Evolutionary conservation across 2,329 filamentous ascomycete genomes (phyloP).

Genomic region (Capronia epimyces): DNA sequence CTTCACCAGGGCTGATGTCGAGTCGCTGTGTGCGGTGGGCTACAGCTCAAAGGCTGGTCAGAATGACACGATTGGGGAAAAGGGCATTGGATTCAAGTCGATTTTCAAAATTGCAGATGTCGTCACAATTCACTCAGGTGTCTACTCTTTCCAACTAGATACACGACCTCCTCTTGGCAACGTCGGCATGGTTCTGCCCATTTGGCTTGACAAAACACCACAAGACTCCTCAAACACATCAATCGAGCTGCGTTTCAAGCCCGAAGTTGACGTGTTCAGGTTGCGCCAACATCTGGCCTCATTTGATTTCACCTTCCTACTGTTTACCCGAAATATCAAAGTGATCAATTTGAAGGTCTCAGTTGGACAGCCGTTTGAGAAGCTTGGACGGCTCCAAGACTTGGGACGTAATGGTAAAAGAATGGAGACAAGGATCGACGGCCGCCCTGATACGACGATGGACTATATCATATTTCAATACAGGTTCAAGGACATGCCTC

Average conservation of each 20-base stretch:
- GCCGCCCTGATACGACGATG: background rate
- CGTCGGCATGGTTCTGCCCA: conserved; percentile 22
- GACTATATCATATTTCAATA: conserved; percentile 8
- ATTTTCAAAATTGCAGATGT: conserved; percentile 34
- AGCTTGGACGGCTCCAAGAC: conserved; percentile 7
- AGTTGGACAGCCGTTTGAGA: conserved; percentile 9
- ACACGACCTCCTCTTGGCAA: conserved; percentile 14
- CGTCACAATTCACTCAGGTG: conserved; percentile 19
- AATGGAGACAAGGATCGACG: conserved; percentile 9
- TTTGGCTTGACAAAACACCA: conserved; percentile 11
- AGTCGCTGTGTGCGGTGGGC: conserved; percentile 37
- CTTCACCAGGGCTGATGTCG: conserved; percentile 35
- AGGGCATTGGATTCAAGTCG: conserved; percentile 38
- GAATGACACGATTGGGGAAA: conserved; percentile 33
- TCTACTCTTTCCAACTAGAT: conserved; percentile 26
- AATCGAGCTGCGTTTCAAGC: conserved; percentile 13
- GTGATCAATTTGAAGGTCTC: conserved; percentile 21
- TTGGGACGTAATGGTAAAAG: background rate
- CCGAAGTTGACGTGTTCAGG: background rate
- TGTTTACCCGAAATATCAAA: conserved; percentile 24
- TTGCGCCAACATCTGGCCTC: conserved; percentile 8
- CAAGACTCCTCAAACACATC: conserved; percentile 1
- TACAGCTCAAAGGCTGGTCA: conserved; percentile 35
- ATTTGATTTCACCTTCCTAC: conserved; percentile 25
- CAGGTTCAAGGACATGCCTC: background rate